Conservation (phyloP, 2,329 filamentous ascomycete genomes). For the Ambrosiella cleistominuta region DNA sequence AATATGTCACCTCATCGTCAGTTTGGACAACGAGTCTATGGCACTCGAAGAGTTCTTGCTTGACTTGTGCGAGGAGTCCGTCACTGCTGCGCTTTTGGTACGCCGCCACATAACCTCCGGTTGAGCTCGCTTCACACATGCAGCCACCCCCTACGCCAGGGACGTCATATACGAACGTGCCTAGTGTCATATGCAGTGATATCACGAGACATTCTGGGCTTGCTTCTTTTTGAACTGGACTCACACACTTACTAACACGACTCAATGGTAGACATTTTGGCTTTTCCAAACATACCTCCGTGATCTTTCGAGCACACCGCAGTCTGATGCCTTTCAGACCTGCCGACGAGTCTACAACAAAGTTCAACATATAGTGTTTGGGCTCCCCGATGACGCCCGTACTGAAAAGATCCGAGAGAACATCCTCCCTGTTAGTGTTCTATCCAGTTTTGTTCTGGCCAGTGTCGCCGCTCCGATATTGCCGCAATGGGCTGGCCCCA, state of each 20-base stretch:
- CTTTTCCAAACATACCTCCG: slow-evolving; percentile 76
- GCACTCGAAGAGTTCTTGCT: slow-evolving; percentile 74
- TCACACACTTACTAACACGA: no score
- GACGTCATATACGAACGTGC: background rate
- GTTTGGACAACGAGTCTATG: slow-evolving; percentile 82
- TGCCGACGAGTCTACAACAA: slow-evolving; percentile 75
- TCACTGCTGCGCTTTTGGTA: slow-evolving; percentile 68
- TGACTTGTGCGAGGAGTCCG: slow-evolving; percentile 73
- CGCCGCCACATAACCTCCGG: slow-evolving; percentile 18
- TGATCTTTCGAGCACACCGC: slow-evolving; percentile 59
- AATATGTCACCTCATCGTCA: slow-evolving; percentile 75
- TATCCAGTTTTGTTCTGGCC: slow-evolving; percentile 64
- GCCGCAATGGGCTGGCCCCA: slow-evolving; percentile 60
- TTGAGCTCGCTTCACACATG: slow-evolving; percentile 12
- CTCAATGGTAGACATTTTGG: slow-evolving; percentile 58
- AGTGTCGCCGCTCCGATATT: slow-evolving; percentile 59
- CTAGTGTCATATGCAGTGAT: background rate
- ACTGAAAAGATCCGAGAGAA: slow-evolving; percentile 70
- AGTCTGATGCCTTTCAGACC: slow-evolving; percentile 62
- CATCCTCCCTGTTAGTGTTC: slow-evolving; percentile 58
- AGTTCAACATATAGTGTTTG: slow-evolving; percentile 76
- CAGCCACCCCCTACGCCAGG: background rate
- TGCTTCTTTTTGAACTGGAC: no score
- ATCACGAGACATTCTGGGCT: no score
- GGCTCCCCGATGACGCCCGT: slow-evolving; percentile 48